Evolutionary conservation across 2,329 filamentous ascomycete species (phyloP).

Genomic region (Trichoderma sp.): DNA sequence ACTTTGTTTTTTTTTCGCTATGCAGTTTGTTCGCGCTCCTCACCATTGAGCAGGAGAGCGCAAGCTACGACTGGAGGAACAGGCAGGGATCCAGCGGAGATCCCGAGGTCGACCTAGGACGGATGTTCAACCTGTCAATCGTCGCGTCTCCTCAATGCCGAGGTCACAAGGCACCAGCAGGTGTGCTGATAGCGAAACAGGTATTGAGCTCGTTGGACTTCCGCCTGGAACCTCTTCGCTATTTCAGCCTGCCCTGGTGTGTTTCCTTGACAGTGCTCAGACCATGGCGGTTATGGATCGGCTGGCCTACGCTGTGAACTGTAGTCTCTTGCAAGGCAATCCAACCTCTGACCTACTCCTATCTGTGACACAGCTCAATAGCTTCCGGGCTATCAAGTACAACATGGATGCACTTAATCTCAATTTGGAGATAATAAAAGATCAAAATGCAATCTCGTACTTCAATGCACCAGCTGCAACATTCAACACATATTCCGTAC

Average conservation of each 20-base stretch:
- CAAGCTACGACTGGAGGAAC: neutral
- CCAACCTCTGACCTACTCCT: neutral
- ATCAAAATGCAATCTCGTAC: neutral
- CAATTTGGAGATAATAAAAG: neutral
- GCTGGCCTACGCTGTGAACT: neutral
- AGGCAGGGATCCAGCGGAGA: neutral
- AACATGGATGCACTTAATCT: conserved; percentile 2
- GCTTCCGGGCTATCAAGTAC: neutral
- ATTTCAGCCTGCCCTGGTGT: neutral
- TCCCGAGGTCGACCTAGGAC: neutral
- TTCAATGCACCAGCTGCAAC: neutral
- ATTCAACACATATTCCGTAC: neutral
- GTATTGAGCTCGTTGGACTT: neutral
- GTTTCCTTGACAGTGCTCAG: neutral
- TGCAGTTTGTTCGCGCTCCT: neutral
- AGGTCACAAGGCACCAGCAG: neutral
- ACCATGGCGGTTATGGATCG: neutral
- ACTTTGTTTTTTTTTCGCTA: neutral
- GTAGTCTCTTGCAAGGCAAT: neutral
- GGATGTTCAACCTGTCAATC: neutral
- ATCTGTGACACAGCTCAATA: neutral
- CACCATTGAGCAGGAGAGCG: neutral
- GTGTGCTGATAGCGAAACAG: neutral
- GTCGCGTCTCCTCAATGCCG: neutral
- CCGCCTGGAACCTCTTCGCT: neutral